Conservation (phyloP, 164 flowering plant genomes). For the Cinnamomum chago region DNA sequence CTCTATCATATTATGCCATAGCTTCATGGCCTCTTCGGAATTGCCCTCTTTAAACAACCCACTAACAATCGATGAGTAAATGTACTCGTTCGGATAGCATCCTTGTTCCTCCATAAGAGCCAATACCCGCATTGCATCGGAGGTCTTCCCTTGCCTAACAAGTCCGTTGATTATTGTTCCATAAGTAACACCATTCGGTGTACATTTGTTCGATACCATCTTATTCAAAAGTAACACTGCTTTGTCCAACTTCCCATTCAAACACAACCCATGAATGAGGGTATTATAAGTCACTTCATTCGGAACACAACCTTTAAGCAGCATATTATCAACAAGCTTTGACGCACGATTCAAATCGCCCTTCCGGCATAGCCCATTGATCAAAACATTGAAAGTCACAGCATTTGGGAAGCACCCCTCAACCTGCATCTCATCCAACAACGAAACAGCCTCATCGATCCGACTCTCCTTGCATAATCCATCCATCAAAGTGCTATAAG, state of each 20-base stretch:
- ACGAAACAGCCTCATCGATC: constrained; percentile 68
- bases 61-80: constrained; percentile 68
- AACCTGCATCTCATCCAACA: constrained; percentile 92
- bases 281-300: constrained; percentile 79
- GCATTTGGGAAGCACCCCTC: constrained; percentile 71
- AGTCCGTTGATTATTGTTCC: constrained; percentile 79
- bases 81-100: constrained; percentile 40
- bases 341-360: constrained; percentile 67
- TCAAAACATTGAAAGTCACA: constrained; percentile 63
- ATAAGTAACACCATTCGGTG: constrained; percentile 71
- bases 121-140: constrained; percentile 46
- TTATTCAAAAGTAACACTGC: constrained; percentile 56
- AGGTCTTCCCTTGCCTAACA: constrained; percentile 60
- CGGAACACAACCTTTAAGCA: constrained; percentile 81
- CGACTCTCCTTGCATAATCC: constrained; percentile 77
- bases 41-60: constrained; percentile 80
- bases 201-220: constrained; percentile 59
- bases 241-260: constrained; percentile 70
- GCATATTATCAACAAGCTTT: constrained; percentile 80
- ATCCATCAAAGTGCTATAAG: constrained; percentile 84
- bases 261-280: constrained; percentile 73
- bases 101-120: constrained; percentile 67
- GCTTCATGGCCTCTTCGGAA: constrained; percentile 45
- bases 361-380: constrained; percentile 69
- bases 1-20: constrained; percentile 61